Percentiles rank a stretch among this genome's conserved stretches.
These are phyloP conservation scores for Aureobasidium sp. DNA, from an alignment of 2,329 filamentous ascomycete genomes.

Conservation along the genomic window DNA sequence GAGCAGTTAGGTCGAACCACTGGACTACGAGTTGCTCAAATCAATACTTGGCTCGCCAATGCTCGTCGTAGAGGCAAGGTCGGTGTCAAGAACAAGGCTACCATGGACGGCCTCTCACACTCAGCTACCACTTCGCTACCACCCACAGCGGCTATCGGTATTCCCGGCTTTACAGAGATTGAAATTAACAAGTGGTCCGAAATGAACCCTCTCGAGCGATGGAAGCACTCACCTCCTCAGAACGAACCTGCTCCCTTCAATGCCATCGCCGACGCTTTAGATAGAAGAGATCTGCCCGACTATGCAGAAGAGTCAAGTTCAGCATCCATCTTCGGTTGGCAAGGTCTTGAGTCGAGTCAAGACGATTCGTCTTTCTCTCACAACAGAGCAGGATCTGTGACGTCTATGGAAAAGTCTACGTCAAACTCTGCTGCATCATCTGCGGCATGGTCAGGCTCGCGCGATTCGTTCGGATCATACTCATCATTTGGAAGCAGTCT, in stretches of 20 bases:
- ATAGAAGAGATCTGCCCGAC: slow-evolving; percentile 23
- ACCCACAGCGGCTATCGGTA: slow-evolving; percentile 60
- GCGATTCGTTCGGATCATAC: slow-evolving; percentile 49
- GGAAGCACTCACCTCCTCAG: slow-evolving; percentile 61
- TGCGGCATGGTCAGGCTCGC: slow-evolving; percentile 46
- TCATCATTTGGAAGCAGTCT: slow-evolving; percentile 40
- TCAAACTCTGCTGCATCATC: slow-evolving; percentile 42
- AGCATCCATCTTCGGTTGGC: slow-evolving; percentile 30
- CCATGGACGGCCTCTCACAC: slow-evolving; percentile 41
- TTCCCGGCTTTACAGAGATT: slow-evolving; percentile 48
- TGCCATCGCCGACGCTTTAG: slow-evolving; percentile 56
- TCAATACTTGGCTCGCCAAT: slow-evolving; percentile 89
- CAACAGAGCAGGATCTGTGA: slow-evolving; percentile 44
- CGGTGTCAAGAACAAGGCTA: slow-evolving; percentile 57
- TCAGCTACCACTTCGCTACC: slow-evolving; percentile 51
- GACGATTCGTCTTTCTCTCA: slow-evolving; percentile 43
- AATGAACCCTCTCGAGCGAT: slow-evolving; percentile 33
- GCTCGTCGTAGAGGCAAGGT: slow-evolving; percentile 76
- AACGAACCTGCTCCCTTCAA: slow-evolving; percentile 58
- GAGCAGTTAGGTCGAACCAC: slow-evolving; percentile 69
- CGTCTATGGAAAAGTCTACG: slow-evolving; percentile 44
- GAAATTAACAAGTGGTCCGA: slow-evolving; percentile 26
- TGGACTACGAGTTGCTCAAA: slow-evolving; percentile 73
- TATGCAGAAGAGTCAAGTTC: slow-evolving; percentile 20
- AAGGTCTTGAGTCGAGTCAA: slow-evolving; percentile 42